These are phyloP conservation scores for Zoysia japonica DNA, from an alignment of 176 grass and related monocot species.

Conservation along the genomic window DNA sequence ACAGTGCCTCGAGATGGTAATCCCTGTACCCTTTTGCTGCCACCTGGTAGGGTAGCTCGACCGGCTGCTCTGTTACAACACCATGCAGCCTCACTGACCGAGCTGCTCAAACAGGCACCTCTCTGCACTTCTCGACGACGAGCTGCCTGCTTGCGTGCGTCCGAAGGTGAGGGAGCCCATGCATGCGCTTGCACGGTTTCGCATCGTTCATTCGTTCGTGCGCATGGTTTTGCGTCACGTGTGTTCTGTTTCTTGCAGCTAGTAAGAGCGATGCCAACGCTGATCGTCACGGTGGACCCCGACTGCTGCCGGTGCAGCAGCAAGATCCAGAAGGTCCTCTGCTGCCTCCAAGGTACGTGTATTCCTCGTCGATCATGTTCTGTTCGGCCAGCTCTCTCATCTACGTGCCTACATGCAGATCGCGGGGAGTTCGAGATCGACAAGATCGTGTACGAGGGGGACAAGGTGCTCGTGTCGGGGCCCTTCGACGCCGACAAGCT, in stretches of 20 bases:
- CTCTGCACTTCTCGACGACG: background rate
- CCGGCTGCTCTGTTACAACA: no score
- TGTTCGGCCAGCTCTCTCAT: background rate
- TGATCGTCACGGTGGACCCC: slow-evolving; percentile 66
- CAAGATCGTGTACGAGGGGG: slow-evolving; percentile 65
- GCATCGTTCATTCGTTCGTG: background rate
- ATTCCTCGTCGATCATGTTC: background rate
- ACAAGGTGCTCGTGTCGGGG: slow-evolving; percentile 56
- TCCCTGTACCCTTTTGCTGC: no score
- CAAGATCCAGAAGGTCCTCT: slow-evolving; percentile 63
- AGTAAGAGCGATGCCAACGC: slow-evolving; percentile 39
- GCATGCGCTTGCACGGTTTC: background rate
- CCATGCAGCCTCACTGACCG: no score
- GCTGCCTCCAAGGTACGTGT: slow-evolving; percentile 50
- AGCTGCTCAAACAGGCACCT: background rate
- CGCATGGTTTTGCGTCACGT: background rate
- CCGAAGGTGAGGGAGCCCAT: background rate
- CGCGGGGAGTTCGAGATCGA: slow-evolving; percentile 48
- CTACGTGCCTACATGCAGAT: background rate
- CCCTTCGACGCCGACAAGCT: slow-evolving; percentile 64
- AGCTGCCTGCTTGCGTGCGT: background rate
- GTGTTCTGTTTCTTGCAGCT: no score
- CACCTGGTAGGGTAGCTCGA: no score
- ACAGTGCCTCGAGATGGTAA: no score
- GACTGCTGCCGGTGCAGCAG: slow-evolving; percentile 51